phyloP scores from a whole-genome alignment of 1,139 yeast genomes.

The Diutina siamensis region DNA sequence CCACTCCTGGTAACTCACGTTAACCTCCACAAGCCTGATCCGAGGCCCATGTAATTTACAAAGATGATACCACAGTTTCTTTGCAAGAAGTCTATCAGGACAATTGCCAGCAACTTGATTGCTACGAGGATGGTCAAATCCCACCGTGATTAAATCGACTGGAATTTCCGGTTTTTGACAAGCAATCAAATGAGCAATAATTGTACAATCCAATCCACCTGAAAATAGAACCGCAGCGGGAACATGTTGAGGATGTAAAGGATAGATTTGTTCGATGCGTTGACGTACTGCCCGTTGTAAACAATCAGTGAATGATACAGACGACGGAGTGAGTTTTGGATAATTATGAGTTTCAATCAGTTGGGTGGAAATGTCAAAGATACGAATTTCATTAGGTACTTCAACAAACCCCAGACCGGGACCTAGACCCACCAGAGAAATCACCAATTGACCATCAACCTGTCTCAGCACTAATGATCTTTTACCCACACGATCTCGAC shows the following conservation, averaged over 20 bases:
- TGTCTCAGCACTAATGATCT: conserved; percentile 49
- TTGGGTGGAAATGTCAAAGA: conserved; percentile 18
- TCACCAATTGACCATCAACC: conserved; percentile 21
- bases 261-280: conserved; percentile 50
- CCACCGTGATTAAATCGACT: conserved; percentile 79
- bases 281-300: conserved; percentile 9
- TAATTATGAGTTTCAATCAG: conserved; percentile 6
- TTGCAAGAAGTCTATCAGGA: conserved; percentile 75
- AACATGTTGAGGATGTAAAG: conserved; percentile 26
- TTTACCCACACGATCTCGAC: conserved; percentile 75
- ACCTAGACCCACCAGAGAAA: conserved; percentile 33
- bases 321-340: background rate
- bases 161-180: conserved; percentile 11
- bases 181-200: conserved; percentile 44
- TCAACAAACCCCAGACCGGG: conserved; percentile 11
- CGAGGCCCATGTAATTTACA: conserved; percentile 10
- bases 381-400: conserved; percentile 30
- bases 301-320: background rate
- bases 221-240: conserved; percentile 63
- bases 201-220: conserved; percentile 90
- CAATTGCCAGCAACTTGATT: conserved; percentile 46
- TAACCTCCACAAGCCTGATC: conserved; percentile 50
- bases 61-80: conserved; percentile 46
- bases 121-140: conserved; percentile 85
- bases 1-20: conserved; percentile 64